Conservation (phyloP, 106 monocot genomes). For the Dendrobium officinale region DNA sequence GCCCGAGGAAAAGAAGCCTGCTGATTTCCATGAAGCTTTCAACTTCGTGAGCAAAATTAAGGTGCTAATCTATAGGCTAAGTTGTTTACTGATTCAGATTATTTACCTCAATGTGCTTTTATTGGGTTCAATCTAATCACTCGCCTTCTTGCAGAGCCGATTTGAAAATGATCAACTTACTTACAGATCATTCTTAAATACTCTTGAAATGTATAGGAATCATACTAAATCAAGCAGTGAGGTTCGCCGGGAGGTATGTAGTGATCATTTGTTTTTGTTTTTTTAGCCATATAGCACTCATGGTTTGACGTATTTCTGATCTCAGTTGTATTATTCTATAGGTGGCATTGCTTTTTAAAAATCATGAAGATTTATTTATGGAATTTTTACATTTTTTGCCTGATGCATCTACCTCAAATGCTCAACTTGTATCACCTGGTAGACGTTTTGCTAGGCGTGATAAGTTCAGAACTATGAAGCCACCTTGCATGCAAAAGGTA, state of each 20-base stretch:
- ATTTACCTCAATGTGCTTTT: background rate
- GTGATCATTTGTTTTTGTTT: background rate
- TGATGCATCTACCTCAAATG: slow-evolving; percentile 40
- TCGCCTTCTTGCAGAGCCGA: slow-evolving; percentile 55
- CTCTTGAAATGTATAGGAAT: slow-evolving; percentile 89
- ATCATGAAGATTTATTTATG: slow-evolving; percentile 50
- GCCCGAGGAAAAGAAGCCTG: slow-evolving; percentile 32
- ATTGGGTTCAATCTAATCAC: background rate
- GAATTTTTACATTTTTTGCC: slow-evolving; percentile 49
- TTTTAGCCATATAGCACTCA: background rate
- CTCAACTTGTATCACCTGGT: slow-evolving; percentile 31
- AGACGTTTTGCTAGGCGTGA: slow-evolving; percentile 40
- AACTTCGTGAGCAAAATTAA: slow-evolving; percentile 86
- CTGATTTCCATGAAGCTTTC: slow-evolving; percentile 68
- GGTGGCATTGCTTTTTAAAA: slow-evolving; percentile 37
- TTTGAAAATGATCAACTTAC: slow-evolving; percentile 82
- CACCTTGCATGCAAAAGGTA: slow-evolving; percentile 41
- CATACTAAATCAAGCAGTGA: slow-evolving; percentile 80
- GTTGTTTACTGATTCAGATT: background rate
- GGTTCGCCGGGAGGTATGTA: slow-evolving; percentile 75
- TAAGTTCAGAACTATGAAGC: slow-evolving; percentile 28
- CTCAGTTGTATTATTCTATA: slow-evolving; percentile 6
- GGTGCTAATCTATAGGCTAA: slow-evolving; percentile 16
- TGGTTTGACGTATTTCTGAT: background rate
- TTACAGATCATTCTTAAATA: slow-evolving; percentile 90